A percentile compares a stretch with the other conserved stretches of the same genome.
Evolutionary conservation across 176 grass and related monocot genomes (phyloP).

Genomic region (Aegilops bicornis): DNA sequence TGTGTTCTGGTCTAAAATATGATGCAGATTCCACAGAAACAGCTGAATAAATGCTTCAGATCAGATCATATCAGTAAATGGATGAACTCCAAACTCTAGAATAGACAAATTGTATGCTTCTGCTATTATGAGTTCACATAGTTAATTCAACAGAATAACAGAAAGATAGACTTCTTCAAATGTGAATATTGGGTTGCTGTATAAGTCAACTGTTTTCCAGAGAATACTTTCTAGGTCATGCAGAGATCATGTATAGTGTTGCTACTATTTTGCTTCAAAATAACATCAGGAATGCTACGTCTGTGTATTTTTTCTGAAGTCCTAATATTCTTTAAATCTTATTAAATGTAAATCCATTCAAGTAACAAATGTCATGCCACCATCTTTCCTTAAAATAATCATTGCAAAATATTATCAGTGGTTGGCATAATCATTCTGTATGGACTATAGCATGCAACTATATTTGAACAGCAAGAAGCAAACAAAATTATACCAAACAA

Average conservation of each 20-base stretch:
- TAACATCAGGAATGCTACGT: neutral
- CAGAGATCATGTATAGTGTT: neutral
- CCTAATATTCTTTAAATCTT: neutral
- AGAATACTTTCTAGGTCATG: neutral
- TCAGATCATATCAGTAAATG: slow-evolving; percentile 23
- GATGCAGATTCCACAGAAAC: neutral
- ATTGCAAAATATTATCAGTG: neutral
- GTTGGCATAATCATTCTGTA: neutral
- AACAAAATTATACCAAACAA: neutral
- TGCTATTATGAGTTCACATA: neutral
- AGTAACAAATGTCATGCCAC: neutral
- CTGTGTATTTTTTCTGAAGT: neutral
- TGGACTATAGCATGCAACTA: neutral
- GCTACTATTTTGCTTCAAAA: neutral
- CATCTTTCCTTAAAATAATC: neutral
- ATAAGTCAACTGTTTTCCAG: neutral
- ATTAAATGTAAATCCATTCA: neutral
- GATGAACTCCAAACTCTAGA: neutral
- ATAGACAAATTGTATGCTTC: neutral
- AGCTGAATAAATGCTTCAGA: neutral
- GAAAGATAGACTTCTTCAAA: neutral
- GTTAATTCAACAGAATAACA: neutral
- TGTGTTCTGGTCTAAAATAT: neutral
- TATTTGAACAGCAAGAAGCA: slow-evolving; percentile 10
- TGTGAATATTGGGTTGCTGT: neutral